These are phyloP conservation scores for Parastagonospora nodorum DNA, from an alignment of 2,329 filamentous ascomycete species.

Conservation along the genomic window DNA sequence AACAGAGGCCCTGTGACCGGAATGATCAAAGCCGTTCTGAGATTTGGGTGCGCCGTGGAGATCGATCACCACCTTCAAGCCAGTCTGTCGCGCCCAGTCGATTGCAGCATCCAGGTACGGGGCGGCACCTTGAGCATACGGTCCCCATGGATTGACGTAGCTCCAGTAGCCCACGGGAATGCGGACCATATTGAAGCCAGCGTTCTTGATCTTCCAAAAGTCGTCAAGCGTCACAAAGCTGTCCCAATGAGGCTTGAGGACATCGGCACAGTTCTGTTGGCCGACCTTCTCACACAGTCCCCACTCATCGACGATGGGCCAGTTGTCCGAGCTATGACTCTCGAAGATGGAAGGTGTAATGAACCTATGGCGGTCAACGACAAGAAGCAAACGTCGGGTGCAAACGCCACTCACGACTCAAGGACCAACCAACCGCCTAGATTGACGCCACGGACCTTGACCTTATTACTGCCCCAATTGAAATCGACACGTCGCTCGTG, in stretches of 20 bases:
- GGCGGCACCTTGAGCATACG: slow-evolving; percentile 55
- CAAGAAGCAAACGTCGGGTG: background rate
- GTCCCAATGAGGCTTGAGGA: slow-evolving; percentile 58
- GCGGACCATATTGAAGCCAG: slow-evolving; percentile 64
- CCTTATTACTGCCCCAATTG: slow-evolving; percentile 53
- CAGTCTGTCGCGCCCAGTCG: slow-evolving; percentile 59
- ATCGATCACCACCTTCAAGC: slow-evolving; percentile 62
- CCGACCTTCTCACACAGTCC: slow-evolving; percentile 57
- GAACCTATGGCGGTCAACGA: slow-evolving; percentile 43
- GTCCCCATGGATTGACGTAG: slow-evolving; percentile 33
- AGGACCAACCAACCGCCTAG: slow-evolving; percentile 44
- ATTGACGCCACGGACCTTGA: slow-evolving; percentile 47
- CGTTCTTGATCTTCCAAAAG: slow-evolving; percentile 60
- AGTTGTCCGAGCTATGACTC: slow-evolving; percentile 31
- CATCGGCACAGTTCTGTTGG: slow-evolving; percentile 46
- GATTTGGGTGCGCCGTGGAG: slow-evolving; percentile 58
- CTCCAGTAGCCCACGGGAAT: slow-evolving; percentile 66
- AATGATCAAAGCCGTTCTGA: slow-evolving; percentile 68
- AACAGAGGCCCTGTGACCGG: slow-evolving; percentile 53
- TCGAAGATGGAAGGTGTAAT: slow-evolving; percentile 63
- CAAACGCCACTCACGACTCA: slow-evolving; percentile 27
- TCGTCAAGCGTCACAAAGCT: slow-evolving; percentile 56
- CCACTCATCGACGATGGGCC: slow-evolving; percentile 56
- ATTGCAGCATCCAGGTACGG: slow-evolving; percentile 61
- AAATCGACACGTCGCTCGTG: slow-evolving; percentile 25